phyloP scores from a whole-genome alignment of 192 early-diverging fungal species.

The Coemansia sp. region DNA sequence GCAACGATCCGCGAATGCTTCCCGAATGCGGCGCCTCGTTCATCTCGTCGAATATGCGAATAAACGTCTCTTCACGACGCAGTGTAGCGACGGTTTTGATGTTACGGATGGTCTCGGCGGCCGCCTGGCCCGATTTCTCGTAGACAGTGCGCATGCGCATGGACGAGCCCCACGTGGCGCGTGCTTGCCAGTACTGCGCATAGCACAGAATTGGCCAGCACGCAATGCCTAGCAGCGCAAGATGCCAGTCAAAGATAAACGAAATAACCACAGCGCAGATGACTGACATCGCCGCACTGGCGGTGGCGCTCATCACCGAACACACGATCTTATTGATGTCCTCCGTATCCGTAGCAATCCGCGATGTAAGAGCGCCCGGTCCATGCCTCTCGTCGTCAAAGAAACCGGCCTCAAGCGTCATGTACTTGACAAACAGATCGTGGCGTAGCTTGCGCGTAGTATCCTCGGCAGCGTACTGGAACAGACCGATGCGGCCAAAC shows the following conservation, averaged over 20 bases:
- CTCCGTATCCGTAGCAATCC: constrained; percentile 76
- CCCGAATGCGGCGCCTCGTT: constrained; percentile 68
- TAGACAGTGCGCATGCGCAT: constrained; percentile 68
- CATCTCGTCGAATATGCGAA: constrained; percentile 58
- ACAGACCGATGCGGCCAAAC: constrained; percentile 57
- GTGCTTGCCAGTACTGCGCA: constrained; percentile 34
- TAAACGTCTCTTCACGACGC: constrained; percentile 71
- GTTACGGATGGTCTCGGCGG: constrained; percentile 80
- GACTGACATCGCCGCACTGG: constrained; percentile 16
- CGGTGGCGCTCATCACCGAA: constrained; percentile 30
- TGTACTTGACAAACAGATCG: constrained; percentile 65
- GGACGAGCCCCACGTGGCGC: constrained; percentile 38
- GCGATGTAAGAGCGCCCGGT: constrained; percentile 77
- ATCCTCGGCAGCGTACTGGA: constrained; percentile 63
- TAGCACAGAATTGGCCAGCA: constrained; percentile 58
- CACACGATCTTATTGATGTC: constrained; percentile 57
- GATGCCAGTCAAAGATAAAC: constrained; percentile 73
- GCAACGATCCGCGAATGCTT: constrained; percentile 60
- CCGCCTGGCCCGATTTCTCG: constrained; percentile 75
- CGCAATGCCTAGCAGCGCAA: constrained; percentile 73
- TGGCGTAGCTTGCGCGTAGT: constrained; percentile 69
- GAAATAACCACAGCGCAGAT: constrained; percentile 59
- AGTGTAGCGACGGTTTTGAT: constrained; percentile 88
- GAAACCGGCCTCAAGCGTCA: constrained; percentile 85
- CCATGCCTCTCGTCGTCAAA: constrained; percentile 77